Conservation (phyloP, 371 early-diverging fungal genomes). For the Mortierella sp. region DNA sequence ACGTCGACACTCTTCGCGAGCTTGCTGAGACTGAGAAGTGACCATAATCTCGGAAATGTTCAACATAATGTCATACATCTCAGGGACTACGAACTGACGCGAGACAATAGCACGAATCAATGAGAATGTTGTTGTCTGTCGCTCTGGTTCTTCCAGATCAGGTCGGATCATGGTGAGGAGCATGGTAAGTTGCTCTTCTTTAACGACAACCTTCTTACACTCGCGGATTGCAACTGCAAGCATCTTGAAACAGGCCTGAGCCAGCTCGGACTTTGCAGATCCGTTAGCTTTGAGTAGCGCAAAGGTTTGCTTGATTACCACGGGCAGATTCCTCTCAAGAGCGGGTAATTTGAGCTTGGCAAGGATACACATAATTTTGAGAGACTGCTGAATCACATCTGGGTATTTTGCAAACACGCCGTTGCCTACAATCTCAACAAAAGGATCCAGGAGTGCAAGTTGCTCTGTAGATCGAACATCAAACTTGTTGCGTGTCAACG, state of each 20-base stretch:
- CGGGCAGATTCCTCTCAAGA: conserved; percentile 72
- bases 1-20: conserved; percentile 87
- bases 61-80: conserved; percentile 94
- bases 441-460: conserved; percentile 77
- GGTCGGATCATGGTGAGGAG: conserved; percentile 85
- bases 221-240: conserved; percentile 83
- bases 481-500: conserved; percentile 77
- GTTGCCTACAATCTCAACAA: conserved; percentile 86
- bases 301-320: conserved; percentile 83
- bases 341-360: conserved; percentile 79
- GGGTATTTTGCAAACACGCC: conserved; percentile 85
- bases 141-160: conserved; percentile 90
- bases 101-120: conserved; percentile 88
- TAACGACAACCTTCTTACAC: conserved; percentile 68
- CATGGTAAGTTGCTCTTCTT: conserved; percentile 81
- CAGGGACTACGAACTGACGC: conserved; percentile 86
- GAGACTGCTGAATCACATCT: conserved; percentile 73
- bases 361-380: conserved; percentile 78
- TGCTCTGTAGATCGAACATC: conserved; percentile 66
- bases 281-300: conserved; percentile 75
- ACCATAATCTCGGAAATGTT: conserved; percentile 84
- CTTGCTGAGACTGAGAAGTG: conserved; percentile 82
- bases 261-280: conserved; percentile 76
- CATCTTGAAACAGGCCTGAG: conserved; percentile 86
- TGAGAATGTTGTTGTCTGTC: conserved; percentile 86